These are phyloP conservation scores for Telfairia occidentalis DNA, from an alignment of 331 rosid genomes.

Conservation along the genomic window DNA sequence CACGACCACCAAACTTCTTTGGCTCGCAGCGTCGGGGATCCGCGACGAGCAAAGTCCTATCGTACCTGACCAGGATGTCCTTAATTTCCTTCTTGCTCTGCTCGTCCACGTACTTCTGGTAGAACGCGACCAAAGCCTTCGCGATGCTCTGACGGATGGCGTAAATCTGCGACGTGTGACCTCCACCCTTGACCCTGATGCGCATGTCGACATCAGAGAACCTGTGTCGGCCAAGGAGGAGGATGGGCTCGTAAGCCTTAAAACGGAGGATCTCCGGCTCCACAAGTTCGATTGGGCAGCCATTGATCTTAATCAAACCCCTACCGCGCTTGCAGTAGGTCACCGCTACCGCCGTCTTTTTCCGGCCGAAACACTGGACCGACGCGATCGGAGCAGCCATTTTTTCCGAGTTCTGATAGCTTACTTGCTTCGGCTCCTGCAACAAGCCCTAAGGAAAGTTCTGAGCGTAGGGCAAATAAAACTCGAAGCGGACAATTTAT, in stretches of 20 bases:
- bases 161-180: constrained; percentile 79
- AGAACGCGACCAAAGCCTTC: constrained; percentile 63
- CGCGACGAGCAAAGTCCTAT: constrained; percentile 64
- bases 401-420: neutral
- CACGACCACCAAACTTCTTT: constrained; percentile 94
- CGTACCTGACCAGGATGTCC: constrained; percentile 69
- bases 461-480: neutral
- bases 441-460: neutral
- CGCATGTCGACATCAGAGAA: constrained; percentile 74
- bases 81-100: constrained; percentile 86
- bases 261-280: constrained; percentile 80
- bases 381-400: constrained; percentile 40
- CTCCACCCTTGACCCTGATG: constrained; percentile 77
- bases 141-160: constrained; percentile 85
- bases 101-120: constrained; percentile 80
- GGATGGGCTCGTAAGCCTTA: constrained; percentile 82
- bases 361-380: constrained; percentile 76
- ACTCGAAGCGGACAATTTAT: neutral
- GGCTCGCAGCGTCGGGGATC: constrained; percentile 91
- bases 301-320: constrained; percentile 77
- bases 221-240: constrained; percentile 54
- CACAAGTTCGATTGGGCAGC: constrained; percentile 67
- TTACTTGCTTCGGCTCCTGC: neutral
- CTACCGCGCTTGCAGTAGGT: constrained; percentile 80
- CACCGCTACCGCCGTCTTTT: constrained; percentile 82